Conservation (phyloP, 805 yeast species). For the Wickerhamiella qilinensis region DNA sequence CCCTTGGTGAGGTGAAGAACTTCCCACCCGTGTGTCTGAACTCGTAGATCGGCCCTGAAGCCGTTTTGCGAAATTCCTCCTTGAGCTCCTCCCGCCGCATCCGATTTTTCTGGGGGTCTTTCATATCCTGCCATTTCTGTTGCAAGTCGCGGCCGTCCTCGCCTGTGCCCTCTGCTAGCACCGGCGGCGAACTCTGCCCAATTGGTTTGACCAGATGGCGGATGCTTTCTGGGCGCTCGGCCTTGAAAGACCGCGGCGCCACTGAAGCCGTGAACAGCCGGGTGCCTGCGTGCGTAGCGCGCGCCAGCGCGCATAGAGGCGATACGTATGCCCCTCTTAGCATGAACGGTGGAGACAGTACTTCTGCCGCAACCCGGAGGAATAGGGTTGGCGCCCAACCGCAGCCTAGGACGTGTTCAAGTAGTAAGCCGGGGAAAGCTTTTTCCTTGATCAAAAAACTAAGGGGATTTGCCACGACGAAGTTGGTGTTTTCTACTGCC, state of each 20-base stretch:
- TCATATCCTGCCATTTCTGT: slow-evolving; percentile 30
- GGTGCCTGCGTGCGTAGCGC: not conserved
- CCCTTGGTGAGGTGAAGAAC: slow-evolving; percentile 66
- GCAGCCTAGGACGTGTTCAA: no score
- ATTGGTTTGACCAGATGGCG: slow-evolving; percentile 28
- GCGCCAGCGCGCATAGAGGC: no score
- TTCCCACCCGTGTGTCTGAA: slow-evolving; percentile 70
- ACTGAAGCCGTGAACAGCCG: not conserved
- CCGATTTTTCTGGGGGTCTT: slow-evolving; percentile 32
- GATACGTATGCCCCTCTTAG: no score
- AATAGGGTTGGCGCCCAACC: no score
- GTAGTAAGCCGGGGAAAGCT: slow-evolving; percentile 1
- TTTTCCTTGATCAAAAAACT: slow-evolving; percentile 22
- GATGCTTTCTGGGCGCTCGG: slow-evolving; percentile 15
- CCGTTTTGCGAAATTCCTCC: slow-evolving; percentile 46
- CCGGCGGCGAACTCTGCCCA: slow-evolving; percentile 29
- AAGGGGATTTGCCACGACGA: slow-evolving; percentile 25
- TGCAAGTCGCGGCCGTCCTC: slow-evolving; percentile 24
- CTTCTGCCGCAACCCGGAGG: no score
- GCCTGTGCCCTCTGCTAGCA: slow-evolving; percentile 25
- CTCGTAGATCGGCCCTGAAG: slow-evolving; percentile 47
- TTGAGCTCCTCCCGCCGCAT: slow-evolving; percentile 38
- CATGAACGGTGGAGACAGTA: no score
- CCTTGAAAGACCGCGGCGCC: slow-evolving; percentile 3
- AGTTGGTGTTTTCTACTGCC: slow-evolving; percentile 16